Evolutionary conservation across 2,329 filamentous ascomycete genomes (phyloP).

Genomic region (Xylaria arbuscula): DNA sequence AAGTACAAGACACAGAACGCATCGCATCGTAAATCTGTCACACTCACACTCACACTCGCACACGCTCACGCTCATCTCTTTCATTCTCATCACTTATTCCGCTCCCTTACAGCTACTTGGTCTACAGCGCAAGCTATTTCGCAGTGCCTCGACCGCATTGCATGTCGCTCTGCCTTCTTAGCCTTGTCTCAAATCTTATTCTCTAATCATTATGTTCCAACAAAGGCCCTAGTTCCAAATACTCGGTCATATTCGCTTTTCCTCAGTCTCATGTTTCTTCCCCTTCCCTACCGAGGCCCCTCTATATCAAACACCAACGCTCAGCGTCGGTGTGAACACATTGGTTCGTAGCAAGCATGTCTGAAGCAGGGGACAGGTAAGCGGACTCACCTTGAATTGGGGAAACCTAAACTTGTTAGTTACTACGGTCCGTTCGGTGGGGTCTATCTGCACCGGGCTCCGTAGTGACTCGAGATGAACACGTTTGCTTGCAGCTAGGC

Average conservation of each 20-base stretch:
- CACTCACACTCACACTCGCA: not conserved
- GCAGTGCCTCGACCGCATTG: conserved; percentile 1
- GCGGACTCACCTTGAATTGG: conserved; percentile 28
- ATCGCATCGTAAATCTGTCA: not conserved
- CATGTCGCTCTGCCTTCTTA: conserved; percentile 1
- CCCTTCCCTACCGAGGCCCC: not conserved
- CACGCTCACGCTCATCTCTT: not conserved
- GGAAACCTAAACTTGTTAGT: conserved; percentile 12
- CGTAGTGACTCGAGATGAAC: not conserved
- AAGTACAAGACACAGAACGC: conserved; percentile 13
- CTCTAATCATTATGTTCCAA: conserved; percentile 20
- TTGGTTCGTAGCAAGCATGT: conserved; percentile 48
- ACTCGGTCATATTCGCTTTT: conserved; percentile 6
- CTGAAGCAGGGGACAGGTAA: conserved; percentile 53
- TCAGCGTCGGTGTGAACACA: not conserved
- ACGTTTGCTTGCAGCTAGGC: conserved; percentile 6
- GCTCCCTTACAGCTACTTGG: not conserved
- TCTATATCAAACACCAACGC: not conserved
- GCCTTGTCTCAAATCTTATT: conserved; percentile 3
- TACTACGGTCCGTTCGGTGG: conserved; percentile 9
- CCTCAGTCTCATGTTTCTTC: conserved; percentile 5
- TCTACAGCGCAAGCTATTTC: not conserved
- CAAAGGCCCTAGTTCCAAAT: conserved; percentile 1
- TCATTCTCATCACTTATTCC: not conserved
- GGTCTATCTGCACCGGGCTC: not conserved